phyloP scores from a whole-genome alignment of 2,329 filamentous ascomycete species.

The Harringtonia aguacate region DNA sequence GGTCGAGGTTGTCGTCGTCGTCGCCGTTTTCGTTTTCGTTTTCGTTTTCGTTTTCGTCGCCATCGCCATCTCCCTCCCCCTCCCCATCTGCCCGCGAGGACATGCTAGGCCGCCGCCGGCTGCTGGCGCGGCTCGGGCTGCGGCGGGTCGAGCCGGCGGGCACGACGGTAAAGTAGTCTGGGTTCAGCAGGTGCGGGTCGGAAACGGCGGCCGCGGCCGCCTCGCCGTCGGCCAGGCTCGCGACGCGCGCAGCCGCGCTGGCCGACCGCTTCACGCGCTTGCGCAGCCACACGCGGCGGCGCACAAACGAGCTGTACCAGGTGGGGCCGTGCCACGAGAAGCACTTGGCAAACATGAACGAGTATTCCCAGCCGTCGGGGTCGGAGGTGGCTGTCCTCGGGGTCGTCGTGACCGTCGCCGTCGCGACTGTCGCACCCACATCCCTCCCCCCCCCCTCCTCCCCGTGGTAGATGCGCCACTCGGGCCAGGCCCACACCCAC shows the following conservation, averaged over 20 bases:
- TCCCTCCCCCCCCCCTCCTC: conserved; percentile 34
- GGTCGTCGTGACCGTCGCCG: conserved; percentile 55
- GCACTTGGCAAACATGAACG: conserved; percentile 65
- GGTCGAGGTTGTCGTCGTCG: conserved; percentile 44
- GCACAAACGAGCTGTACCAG: conserved; percentile 95
- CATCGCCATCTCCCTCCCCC: background rate
- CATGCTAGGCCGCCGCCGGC: conserved; percentile 6
- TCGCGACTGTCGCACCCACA: background rate
- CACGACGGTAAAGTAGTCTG: conserved; percentile 72
- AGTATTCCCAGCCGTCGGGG: conserved; percentile 93
- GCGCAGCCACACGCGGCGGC: conserved; percentile 77
- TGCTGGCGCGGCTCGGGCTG: conserved; percentile 27
- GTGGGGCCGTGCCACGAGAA: conserved; percentile 82
- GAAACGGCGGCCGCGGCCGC: background rate
- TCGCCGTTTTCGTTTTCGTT: conserved; percentile 49
- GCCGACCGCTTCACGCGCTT: conserved; percentile 52
- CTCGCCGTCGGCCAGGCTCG: conserved; percentile 11
- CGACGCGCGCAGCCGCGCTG: background rate
- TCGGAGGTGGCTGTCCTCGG: conserved; percentile 40
- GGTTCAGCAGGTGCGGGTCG: conserved; percentile 56
- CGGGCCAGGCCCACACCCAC: conserved; percentile 78
- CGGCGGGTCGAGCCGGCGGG: conserved; percentile 34
- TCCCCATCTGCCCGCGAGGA: conserved; percentile 9
- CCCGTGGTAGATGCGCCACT: conserved; percentile 60
- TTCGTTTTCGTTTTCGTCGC: conserved; percentile 17